phyloP scores from a whole-genome alignment of 2,329 filamentous ascomycete species.

The Sordariomycetes sp. region DNA sequence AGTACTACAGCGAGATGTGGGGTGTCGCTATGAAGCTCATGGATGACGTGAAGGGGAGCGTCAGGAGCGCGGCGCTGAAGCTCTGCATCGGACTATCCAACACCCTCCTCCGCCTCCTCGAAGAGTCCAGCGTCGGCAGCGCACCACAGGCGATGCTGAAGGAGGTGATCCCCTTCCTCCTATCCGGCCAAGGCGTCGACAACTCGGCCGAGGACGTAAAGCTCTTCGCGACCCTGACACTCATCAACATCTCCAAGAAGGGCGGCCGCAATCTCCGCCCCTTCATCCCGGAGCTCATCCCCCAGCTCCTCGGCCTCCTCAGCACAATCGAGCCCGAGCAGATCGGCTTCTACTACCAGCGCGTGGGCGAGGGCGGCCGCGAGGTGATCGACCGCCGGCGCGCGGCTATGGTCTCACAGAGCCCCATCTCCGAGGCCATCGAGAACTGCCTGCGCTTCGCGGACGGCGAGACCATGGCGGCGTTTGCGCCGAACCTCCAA shows the following conservation, averaged over 20 bases:
- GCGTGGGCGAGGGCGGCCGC: constrained; percentile 75
- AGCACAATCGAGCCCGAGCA: constrained; percentile 83
- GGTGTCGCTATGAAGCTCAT: constrained; percentile 77
- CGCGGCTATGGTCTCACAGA: constrained; percentile 69
- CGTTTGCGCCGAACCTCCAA: constrained; percentile 63
- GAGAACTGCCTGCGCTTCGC: constrained; percentile 79
- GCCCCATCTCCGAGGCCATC: constrained; percentile 86
- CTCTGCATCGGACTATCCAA: constrained; percentile 79
- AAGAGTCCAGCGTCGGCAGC: constrained; percentile 61
- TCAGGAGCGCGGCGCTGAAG: constrained; percentile 68
- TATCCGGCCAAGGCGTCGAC: constrained; percentile 82
- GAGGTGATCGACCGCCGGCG: constrained; percentile 86
- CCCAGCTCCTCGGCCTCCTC: constrained; percentile 68
- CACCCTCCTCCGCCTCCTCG: constrained; percentile 73
- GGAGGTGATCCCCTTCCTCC: constrained; percentile 79
- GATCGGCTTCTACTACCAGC: constrained; percentile 87
- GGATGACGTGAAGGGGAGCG: constrained; percentile 91
- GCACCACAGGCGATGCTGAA: constrained; percentile 71
- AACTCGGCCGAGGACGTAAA: constrained; percentile 83
- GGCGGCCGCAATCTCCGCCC: constrained; percentile 68
- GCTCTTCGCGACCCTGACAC: constrained; percentile 67
- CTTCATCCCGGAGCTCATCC: constrained; percentile 73
- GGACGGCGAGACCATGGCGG: constrained; percentile 66
- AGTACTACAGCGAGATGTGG: constrained; percentile 80
- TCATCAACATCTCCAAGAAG: constrained; percentile 85